A percentile compares a stretch with the other conserved stretches of the same genome.
These are phyloP conservation scores for Ampelomyces quisqualis DNA, from an alignment of 2,329 filamentous ascomycete species.

Conservation along the genomic window DNA sequence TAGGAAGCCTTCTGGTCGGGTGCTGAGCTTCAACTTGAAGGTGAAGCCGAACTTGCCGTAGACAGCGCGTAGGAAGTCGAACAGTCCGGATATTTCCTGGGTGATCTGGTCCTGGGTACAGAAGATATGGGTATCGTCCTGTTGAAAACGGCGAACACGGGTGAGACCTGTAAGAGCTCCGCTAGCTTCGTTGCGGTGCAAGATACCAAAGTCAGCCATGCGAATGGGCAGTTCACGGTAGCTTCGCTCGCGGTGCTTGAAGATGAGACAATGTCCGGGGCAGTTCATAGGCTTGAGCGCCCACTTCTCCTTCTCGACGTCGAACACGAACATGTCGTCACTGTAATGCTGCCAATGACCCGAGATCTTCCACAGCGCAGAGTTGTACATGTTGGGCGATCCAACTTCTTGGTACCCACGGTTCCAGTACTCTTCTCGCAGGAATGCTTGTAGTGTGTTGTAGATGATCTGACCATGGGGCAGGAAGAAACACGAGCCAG, in stretches of 20 bases:
- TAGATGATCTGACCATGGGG: conserved; percentile 92
- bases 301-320: conserved; percentile 79
- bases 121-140: conserved; percentile 97
- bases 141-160: conserved; percentile 88
- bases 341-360: conserved; percentile 92
- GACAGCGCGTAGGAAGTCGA: conserved; percentile 80
- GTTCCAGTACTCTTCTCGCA: conserved; percentile 86
- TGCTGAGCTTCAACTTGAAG: conserved; percentile 94
- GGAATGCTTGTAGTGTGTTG: conserved; percentile 79
- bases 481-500: conserved; percentile 87
- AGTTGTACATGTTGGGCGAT: conserved; percentile 95
- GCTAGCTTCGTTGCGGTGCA: conserved; percentile 94
- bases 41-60: conserved; percentile 83
- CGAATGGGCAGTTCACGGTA: conserved; percentile 89
- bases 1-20: conserved; percentile 83
- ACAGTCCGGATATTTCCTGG: conserved; percentile 76
- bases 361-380: conserved; percentile 88
- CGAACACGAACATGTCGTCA: conserved; percentile 93
- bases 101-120: conserved; percentile 78
- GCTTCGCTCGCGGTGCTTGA: conserved; percentile 77
- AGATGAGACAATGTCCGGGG: conserved; percentile 88
- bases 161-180: conserved; percentile 89
- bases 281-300: conserved; percentile 98
- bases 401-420: conserved; percentile 94
- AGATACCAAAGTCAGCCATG: conserved; percentile 91